A percentile compares a stretch with the other conserved stretches of the same genome.
phyloP scores from a whole-genome alignment of 116 monocot species.

The Papilionanthe hybrid region DNA sequence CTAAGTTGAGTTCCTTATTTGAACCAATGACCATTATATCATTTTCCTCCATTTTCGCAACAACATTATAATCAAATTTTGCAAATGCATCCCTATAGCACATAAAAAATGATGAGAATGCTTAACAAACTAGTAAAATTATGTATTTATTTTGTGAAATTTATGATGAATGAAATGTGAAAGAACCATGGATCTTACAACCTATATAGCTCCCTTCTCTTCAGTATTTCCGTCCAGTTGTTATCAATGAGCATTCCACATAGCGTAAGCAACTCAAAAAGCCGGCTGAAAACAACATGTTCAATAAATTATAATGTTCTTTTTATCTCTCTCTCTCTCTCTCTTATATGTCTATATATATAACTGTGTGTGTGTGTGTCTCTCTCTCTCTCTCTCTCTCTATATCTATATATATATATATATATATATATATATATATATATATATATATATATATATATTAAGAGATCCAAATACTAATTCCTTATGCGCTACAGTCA shows the following conservation, averaged over 20 bases:
- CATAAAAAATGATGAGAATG: neutral
- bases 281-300: conserved; percentile 28
- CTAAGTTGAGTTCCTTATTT: conserved; percentile 54
- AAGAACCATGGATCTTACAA: neutral
- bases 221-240: conserved; percentile 69
- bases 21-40: conserved; percentile 45
- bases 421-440: too few species aligned
- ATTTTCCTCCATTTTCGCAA: conserved; percentile 73
- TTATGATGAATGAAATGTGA: neutral
- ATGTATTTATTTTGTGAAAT: too few species aligned
- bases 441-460: too few species aligned
- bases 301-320: neutral
- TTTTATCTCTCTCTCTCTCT: too few species aligned
- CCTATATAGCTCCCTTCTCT: conserved; percentile 69
- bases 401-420: neutral
- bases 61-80: conserved; percentile 49
- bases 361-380: too few species aligned
- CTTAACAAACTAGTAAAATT: too few species aligned
- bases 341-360: too few species aligned
- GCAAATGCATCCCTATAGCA: conserved; percentile 40
- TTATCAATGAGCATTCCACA: conserved; percentile 76
- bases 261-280: conserved; percentile 55
- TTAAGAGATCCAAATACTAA: too few species aligned
- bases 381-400: too few species aligned
- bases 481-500: too few species aligned